Evolutionary conservation across 305 asterid species (phyloP), one percentile per base, ranked within the genome.

Genomic region (Lippia alba): DNA sequence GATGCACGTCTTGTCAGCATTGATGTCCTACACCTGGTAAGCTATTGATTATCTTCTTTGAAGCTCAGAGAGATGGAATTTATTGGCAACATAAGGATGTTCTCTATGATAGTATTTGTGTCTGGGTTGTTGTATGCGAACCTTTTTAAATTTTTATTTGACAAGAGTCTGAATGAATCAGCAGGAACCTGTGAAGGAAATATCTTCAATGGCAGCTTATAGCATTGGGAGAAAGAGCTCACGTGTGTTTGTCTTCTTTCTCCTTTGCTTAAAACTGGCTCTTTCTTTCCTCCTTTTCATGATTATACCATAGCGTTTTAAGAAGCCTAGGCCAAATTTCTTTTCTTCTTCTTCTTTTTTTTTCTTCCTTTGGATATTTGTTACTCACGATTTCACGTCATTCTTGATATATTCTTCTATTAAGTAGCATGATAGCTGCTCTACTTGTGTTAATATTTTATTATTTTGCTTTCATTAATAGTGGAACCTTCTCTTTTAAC

Each of bases 231-330:
- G 95, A 90, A 85, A 89, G 88, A 88, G 95, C 85, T 76, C 90
- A 94, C 85, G 96, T 90, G 96, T 94, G 99, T 94, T 94, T 90
- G 99, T 94, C 86, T 90, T 84, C 96, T 90, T 90, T 90, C 96
- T 90, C 97, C 90, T 84, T 89, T 80, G 81, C 95, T 90, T 82
- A 86, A 74, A 87, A 80, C 90, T 90, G 86, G 84, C 96, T 84
- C 97, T 90, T 84, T 88, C 97, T 83, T 78, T 93, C 94, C 77
- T 74, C 89, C 71, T 69, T 82, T 60, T 84, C 83, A 65, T 78
- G 79, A 74, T 66, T 77, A 85, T 85, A 74, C 82, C 80, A 75
- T 66, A 57, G 64, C 67, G 58, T 76, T 62, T 65, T 70, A 62
- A 71, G 87, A 73, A 32, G 61, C 61, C 67, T 36, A 80, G 75